Evolutionary conservation across 2,329 filamentous ascomycete genomes (phyloP).

Genomic region (Aspergillus viridinutans): DNA sequence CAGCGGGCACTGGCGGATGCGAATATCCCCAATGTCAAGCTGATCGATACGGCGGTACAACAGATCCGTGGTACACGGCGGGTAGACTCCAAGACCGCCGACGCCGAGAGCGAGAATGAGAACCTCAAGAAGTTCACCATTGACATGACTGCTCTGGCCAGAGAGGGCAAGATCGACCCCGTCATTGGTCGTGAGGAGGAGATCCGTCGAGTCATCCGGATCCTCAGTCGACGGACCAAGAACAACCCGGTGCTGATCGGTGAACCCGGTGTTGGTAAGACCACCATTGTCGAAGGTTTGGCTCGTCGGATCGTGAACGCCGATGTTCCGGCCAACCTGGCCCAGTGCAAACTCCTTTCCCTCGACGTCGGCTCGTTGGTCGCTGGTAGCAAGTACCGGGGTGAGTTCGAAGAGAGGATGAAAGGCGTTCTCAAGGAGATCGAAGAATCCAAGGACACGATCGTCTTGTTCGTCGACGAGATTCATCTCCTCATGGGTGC

Average conservation of each 20-base stretch:
- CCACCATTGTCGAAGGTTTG: conserved; percentile 92
- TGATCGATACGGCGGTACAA: conserved; percentile 85
- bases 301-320: conserved; percentile 94
- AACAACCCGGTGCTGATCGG: conserved; percentile 98
- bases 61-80: conserved; percentile 88
- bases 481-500: conserved; percentile 98
- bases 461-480: conserved; percentile 96
- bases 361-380: conserved; percentile 93
- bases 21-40: conserved; percentile 86
- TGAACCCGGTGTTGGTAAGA: conserved; percentile 97
- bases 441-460: conserved; percentile 88
- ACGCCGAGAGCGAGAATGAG: conserved; percentile 85
- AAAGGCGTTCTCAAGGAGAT: conserved; percentile 99
- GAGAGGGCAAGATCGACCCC: conserved; percentile 96
- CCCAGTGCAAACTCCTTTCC: conserved; percentile 88
- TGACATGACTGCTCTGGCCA: conserved; percentile 93
- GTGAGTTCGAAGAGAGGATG: conserved; percentile 99
- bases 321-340: conserved; percentile 92
- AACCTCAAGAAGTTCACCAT: conserved; percentile 98
- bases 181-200: conserved; percentile 97
- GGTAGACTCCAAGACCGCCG: conserved; percentile 93
- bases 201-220: conserved; percentile 85
- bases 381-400: conserved; percentile 95
- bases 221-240: conserved; percentile 89
- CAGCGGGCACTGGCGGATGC: conserved; percentile 73